A percentile compares a stretch with the other conserved stretches of the same genome.
Evolutionary conservation across 2,329 filamentous ascomycete species (phyloP).

Genomic region (Phaeosphaeria sp.): DNA sequence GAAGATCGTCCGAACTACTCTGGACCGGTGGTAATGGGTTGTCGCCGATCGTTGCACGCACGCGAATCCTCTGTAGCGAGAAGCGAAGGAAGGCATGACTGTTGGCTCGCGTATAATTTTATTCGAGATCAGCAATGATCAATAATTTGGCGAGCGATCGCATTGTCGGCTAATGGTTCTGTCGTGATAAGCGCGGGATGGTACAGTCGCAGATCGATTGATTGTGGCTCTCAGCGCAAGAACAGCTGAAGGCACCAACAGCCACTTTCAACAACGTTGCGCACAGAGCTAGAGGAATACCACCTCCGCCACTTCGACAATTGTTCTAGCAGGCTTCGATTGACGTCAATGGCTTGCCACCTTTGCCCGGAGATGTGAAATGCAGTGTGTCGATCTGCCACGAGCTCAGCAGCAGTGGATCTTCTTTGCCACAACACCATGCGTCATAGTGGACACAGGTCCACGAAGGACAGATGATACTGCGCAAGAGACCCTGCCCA

Average conservation of each 20-base stretch:
- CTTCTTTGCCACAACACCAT: constrained; percentile 18
- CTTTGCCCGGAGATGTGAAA: neutral
- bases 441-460: constrained; percentile 18
- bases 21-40: neutral
- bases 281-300: neutral
- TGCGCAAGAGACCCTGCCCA: constrained; percentile 12
- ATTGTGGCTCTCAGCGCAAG: neutral
- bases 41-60: neutral
- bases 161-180: constrained; percentile 6
- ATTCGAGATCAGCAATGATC: constrained; percentile 8
- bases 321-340: constrained; percentile 24
- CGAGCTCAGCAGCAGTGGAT: constrained; percentile 21
- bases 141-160: constrained; percentile 9
- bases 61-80: neutral
- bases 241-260: neutral
- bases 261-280: neutral
- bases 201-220: constrained; percentile 3
- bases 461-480: neutral
- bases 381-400: constrained; percentile 23
- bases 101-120: constrained; percentile 9
- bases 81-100: neutral
- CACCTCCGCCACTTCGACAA: neutral
- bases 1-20: constrained; percentile 1
- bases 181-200: neutral
- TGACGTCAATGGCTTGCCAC: constrained; percentile 31